A percentile compares a stretch with the other conserved stretches of the same genome.
phyloP scores from a whole-genome alignment of 164 flowering plant genomes.

The Vitis rotundifolia region DNA sequence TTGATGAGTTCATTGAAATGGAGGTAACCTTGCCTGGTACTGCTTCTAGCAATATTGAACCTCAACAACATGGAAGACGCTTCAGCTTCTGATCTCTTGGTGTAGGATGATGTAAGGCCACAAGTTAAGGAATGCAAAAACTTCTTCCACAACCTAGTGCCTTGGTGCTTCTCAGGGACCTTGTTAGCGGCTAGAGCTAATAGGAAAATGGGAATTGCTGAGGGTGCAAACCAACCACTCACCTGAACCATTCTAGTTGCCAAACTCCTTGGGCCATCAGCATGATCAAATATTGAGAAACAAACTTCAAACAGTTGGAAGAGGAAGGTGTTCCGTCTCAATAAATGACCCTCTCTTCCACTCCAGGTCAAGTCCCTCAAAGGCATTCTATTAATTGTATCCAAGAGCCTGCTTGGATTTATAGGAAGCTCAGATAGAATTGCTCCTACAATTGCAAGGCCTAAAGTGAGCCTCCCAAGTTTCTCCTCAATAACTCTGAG shows the following conservation, averaged over 20 bases:
- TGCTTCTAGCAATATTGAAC: constrained; percentile 74
- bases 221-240: constrained; percentile 92
- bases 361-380: constrained; percentile 56
- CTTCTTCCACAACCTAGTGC: constrained; percentile 49
- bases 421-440: constrained; percentile 89
- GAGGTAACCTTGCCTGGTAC: constrained; percentile 53
- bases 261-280: constrained; percentile 82
- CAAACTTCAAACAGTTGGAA: constrained; percentile 90
- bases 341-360: constrained; percentile 45
- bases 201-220: constrained; percentile 61
- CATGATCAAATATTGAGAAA: constrained; percentile 94
- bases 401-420: constrained; percentile 76
- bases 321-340: constrained; percentile 64
- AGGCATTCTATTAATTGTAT: constrained; percentile 84
- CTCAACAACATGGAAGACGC: constrained; percentile 78
- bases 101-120: constrained; percentile 54
- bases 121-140: constrained; percentile 57
- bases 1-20: constrained; percentile 67
- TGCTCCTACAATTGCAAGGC: constrained; percentile 81
- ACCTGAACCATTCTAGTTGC: constrained; percentile 88
- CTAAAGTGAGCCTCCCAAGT: constrained; percentile 77
- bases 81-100: constrained; percentile 71
- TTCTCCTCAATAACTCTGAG: constrained; percentile 79
- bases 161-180: constrained; percentile 54
- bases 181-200: constrained; percentile 70